phyloP scores from a whole-genome alignment of 345 rosid species.

The Dipteronia sinensis region DNA sequence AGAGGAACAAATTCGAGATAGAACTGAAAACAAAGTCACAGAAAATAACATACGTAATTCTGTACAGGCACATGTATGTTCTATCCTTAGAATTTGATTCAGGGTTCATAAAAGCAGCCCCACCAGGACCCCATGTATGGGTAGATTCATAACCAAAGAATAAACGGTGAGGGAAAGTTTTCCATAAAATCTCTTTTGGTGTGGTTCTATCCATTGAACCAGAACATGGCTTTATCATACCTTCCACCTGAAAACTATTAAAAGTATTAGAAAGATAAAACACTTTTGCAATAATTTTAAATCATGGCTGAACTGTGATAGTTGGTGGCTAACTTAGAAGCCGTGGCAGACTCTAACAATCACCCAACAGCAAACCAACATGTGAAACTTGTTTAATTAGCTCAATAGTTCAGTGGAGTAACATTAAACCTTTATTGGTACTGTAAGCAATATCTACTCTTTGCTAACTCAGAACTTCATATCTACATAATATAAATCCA shows the following conservation, averaged over 20 bases:
- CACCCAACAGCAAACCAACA: neutral
- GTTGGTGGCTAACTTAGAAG: neutral
- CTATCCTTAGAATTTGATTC: conserved; percentile 40
- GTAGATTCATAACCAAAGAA: conserved; percentile 79
- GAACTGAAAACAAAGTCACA: conserved; percentile 3
- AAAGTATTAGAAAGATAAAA: neutral
- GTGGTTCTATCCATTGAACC: conserved; percentile 75
- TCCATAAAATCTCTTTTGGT: conserved; percentile 77
- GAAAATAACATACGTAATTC: conserved; percentile 64
- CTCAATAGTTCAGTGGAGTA: too few species aligned
- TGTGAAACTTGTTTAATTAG: neutral
- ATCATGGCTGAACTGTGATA: neutral
- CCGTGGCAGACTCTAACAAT: neutral
- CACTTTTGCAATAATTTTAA: neutral
- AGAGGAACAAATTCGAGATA: neutral
- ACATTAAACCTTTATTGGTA: neutral
- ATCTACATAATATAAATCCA: neutral
- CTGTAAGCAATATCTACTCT: neutral
- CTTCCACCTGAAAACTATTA: conserved; percentile 52
- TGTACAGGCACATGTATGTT: conserved; percentile 65
- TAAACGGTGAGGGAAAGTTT: conserved; percentile 67
- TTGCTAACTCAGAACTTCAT: neutral
- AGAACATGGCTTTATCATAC: conserved; percentile 63
- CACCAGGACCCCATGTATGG: conserved; percentile 77
- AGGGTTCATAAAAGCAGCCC: conserved; percentile 84